phyloP scores from a whole-genome alignment of 352 stramenopile genomes.

The Globisporangium parvum region DNA sequence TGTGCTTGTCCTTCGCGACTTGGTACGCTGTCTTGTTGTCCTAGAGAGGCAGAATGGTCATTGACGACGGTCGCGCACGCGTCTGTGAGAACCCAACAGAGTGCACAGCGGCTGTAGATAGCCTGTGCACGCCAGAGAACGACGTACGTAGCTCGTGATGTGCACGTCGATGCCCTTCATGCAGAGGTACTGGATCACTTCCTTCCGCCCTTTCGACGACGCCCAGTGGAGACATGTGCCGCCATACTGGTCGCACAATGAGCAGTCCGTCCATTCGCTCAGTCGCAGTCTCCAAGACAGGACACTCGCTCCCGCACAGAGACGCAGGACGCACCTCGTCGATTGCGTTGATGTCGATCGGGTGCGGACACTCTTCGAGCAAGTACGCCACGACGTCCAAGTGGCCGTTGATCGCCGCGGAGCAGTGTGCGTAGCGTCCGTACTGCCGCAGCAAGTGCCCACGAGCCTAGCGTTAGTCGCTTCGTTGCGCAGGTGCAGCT shows the following conservation, averaged over 20 bases:
- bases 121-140: neutral
- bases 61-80: no score
- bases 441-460: slow-evolving; percentile 24
- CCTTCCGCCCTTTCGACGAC: slow-evolving; percentile 74
- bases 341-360: slow-evolving; percentile 85
- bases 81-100: neutral
- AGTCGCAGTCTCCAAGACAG: neutral
- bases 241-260: slow-evolving; percentile 44
- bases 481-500: no score
- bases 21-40: slow-evolving; percentile 88
- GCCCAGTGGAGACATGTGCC: slow-evolving; percentile 84
- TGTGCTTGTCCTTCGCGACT: slow-evolving; percentile 86
- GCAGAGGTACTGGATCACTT: slow-evolving; percentile 85
- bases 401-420: slow-evolving; percentile 80
- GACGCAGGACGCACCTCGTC: slow-evolving; percentile 46
- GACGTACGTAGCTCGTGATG: slow-evolving; percentile 82
- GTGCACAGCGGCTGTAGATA: neutral
- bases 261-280: neutral
- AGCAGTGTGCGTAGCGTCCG: slow-evolving; percentile 73
- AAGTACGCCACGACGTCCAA: slow-evolving; percentile 82
- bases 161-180: slow-evolving; percentile 88
- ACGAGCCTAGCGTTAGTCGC: no score
- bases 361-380: slow-evolving; percentile 69
- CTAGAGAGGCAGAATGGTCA: slow-evolving; percentile 15
- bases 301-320: neutral